Base-by-base conservation (phyloP, 2,329 filamentous ascomycete genomes). In the Cladosporium sp. region DNA sequence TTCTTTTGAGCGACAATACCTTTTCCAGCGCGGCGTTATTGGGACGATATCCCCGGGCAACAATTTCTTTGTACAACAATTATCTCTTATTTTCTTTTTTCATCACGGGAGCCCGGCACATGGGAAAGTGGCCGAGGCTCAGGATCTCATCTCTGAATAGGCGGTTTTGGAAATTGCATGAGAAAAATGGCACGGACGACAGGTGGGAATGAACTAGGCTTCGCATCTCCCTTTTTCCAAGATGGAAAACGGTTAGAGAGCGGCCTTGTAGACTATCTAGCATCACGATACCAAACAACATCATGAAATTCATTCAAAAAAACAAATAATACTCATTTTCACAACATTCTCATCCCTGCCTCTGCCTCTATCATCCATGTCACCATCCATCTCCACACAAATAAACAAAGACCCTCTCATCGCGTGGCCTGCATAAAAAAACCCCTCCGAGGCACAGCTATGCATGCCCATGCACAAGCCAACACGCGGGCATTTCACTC, bases 1-100 rank as follows among this genome's bases (percentile, higher is more conserved):
- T n/a, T n/a, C n/a, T n/a, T n/a, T 29, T 43, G 41, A 38, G 37
- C 45, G 34, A 27, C 22, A 38, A 32, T 32, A 45, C 20, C 9
- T 41, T 43, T 49, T 47, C 29, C 38, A 57, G 55, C 54, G 44
- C 51, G 56, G 54, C 44, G 58, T 57, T 58, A 58, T 43, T 40
- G 45, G 15, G 51, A 39, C 27, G 43, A 24, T 34, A 44, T 36
- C 32, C 32, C 27, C 53, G 19, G 52, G 52, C n/a, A 42, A 52
- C 47, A 52, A 47, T 47, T 47, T 53, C n/a, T 22, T 36, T 36
- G n/a, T n/a, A n/a, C n/a, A n/a, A n/a, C n/a, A n/a, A n/a, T 40
- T 40, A 13, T 17, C 36, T 40, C 34, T 24, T 27, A 15, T 13
- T 48, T n/a, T 32, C 27, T 12, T 48, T 15, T 56, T 54, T 58